Conservation (phyloP, 352 stramenopile genomes). For the Lagenidium giganteum region DNA sequence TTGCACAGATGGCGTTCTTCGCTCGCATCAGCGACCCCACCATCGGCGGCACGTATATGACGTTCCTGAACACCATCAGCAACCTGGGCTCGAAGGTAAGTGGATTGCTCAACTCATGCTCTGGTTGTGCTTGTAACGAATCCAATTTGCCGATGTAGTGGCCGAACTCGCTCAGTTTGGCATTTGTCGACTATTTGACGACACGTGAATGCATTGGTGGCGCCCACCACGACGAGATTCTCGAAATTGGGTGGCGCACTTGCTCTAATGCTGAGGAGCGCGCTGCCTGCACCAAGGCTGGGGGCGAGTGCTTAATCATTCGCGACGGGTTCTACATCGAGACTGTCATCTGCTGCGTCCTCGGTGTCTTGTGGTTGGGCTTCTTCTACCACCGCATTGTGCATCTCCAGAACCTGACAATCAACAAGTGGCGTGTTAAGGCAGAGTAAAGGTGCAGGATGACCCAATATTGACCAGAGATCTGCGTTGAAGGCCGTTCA, state of each 20-base stretch:
- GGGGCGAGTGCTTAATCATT: slow-evolving; percentile 71
- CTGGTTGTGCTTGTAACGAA: not conserved
- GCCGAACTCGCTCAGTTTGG: slow-evolving; percentile 83
- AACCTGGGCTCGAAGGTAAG: slow-evolving; percentile 95
- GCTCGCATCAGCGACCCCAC: slow-evolving; percentile 95
- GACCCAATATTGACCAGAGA: too few species aligned
- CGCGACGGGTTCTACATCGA: slow-evolving; percentile 82
- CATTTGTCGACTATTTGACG: slow-evolving; percentile 76
- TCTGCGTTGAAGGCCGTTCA: too few species aligned
- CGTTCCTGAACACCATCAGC: slow-evolving; percentile 98
- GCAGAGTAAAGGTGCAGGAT: too few species aligned
- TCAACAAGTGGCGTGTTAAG: slow-evolving; percentile 83
- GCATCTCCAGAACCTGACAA: slow-evolving; percentile 76
- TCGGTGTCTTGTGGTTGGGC: slow-evolving; percentile 64
- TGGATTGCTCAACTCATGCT: not conserved
- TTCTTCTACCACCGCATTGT: slow-evolving; percentile 67
- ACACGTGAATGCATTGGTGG: slow-evolving; percentile 76
- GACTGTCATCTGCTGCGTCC: slow-evolving; percentile 56
- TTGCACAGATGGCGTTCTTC: slow-evolving; percentile 99
- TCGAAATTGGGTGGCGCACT: slow-evolving; percentile 69
- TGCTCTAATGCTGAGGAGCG: slow-evolving; percentile 74
- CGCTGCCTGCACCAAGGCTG: slow-evolving; percentile 41
- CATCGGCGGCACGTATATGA: slow-evolving; percentile 99
- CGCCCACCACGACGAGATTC: slow-evolving; percentile 58
- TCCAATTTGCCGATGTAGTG: slow-evolving; percentile 32